Evolutionary conservation across 257 asterid species (phyloP).

Genomic region (Solanum pinnatisectum): DNA sequence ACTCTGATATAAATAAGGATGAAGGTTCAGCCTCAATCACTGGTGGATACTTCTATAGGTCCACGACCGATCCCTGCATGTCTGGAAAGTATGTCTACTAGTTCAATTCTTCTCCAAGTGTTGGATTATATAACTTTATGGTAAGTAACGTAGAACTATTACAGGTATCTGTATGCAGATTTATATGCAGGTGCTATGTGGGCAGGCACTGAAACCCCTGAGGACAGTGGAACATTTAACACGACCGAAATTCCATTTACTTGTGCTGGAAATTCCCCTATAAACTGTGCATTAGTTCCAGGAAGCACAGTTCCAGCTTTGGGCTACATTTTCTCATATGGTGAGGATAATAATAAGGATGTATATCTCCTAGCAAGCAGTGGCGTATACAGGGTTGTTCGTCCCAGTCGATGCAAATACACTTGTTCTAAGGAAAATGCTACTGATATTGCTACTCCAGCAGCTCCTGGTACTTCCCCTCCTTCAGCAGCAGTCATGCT

Average conservation of each 20-base stretch:
- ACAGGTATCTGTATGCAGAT: slow-evolving; percentile 74
- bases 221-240: slow-evolving; percentile 56
- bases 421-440: slow-evolving; percentile 41
- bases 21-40: slow-evolving; percentile 84
- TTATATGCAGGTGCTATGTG: slow-evolving; percentile 62
- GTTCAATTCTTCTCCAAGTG: background rate
- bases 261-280: slow-evolving; percentile 69
- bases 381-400: slow-evolving; percentile 73
- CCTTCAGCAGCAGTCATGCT: slow-evolving; percentile 31
- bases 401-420: slow-evolving; percentile 70
- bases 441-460: slow-evolving; percentile 19
- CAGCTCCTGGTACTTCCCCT: slow-evolving; percentile 32
- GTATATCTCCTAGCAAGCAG: slow-evolving; percentile 58
- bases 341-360: slow-evolving; percentile 64
- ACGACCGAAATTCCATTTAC: slow-evolving; percentile 31
- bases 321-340: slow-evolving; percentile 78
- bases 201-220: slow-evolving; percentile 64
- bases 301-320: slow-evolving; percentile 53
- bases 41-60: slow-evolving; percentile 79
- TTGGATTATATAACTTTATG: background rate
- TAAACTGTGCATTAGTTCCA: slow-evolving; percentile 48
- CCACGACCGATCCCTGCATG: slow-evolving; percentile 70
- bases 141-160: background rate
- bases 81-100: slow-evolving; percentile 41
- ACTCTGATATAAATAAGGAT: slow-evolving; percentile 49